These are phyloP conservation scores for Eucalyptus sp. DNA, from an alignment of 345 rosid genomes.

Conservation along the genomic window DNA sequence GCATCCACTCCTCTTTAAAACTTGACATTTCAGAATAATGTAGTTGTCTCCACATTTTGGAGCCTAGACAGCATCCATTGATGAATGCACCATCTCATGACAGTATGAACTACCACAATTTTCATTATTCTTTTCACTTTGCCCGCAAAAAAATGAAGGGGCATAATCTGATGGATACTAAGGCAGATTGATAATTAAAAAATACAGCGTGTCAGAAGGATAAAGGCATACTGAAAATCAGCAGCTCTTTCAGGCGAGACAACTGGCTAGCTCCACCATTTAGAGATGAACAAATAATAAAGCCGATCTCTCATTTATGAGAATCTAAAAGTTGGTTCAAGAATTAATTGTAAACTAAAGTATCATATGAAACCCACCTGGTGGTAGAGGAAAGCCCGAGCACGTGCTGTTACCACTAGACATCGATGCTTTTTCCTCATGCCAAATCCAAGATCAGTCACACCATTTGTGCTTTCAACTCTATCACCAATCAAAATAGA, in stretches of 20 bases:
- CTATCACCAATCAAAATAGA: constrained; percentile 1
- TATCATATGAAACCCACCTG: constrained; percentile 36
- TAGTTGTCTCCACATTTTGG: not conserved
- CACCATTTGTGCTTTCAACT: constrained; percentile 1
- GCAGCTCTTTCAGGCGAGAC: not conserved
- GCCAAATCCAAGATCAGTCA: constrained; percentile 37
- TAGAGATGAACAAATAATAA: not conserved
- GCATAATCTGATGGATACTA: not conserved
- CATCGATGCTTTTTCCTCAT: constrained; percentile 49
- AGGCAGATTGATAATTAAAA: not conserved
- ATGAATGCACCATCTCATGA: not conserved
- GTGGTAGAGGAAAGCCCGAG: constrained; percentile 82
- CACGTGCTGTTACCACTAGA: constrained; percentile 62
- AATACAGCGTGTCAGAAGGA: not conserved
- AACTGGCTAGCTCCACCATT: not conserved
- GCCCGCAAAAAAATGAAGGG: not conserved
- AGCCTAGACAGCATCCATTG: not conserved
- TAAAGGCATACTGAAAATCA: not conserved
- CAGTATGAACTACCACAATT: not conserved
- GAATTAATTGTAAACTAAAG: not conserved
- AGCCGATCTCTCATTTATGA: not conserved
- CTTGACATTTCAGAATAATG: not conserved
- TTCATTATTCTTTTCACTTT: not conserved
- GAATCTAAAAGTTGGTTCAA: not conserved
- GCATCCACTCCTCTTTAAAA: not conserved